phyloP scores from a whole-genome alignment of 2,329 filamentous ascomycete species.

The Scedosporium boydii region DNA sequence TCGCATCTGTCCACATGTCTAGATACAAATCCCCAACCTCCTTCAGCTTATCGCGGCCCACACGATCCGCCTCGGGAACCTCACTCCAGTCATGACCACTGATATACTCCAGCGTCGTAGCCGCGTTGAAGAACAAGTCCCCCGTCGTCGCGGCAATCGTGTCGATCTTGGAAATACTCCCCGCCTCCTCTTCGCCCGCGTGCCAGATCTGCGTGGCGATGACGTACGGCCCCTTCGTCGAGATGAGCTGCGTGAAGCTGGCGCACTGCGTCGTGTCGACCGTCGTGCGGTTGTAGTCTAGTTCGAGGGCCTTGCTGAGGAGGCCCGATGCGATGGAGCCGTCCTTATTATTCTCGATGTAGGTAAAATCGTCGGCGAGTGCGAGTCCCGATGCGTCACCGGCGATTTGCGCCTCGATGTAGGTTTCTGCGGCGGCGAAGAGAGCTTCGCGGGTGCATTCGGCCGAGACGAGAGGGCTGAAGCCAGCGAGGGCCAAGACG shows the following conservation, averaged over 20 bases:
- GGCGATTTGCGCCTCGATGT: slow-evolving; percentile 4
- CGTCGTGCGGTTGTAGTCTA: slow-evolving; percentile 5
- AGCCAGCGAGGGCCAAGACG: not conserved
- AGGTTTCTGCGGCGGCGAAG: slow-evolving; percentile 6
- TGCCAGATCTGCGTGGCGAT: slow-evolving; percentile 6
- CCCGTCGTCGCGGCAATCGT: slow-evolving; percentile 4
- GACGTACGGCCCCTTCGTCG: slow-evolving; percentile 1
- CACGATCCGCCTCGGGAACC: slow-evolving; percentile 3
- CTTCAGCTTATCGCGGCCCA: slow-evolving; percentile 5
- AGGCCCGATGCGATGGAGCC: not conserved
- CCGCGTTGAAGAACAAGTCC: slow-evolving; percentile 6
- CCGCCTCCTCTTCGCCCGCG: not conserved
- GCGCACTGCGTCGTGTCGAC: slow-evolving; percentile 6
- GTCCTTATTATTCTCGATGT: slow-evolving; percentile 3
- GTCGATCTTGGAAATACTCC: slow-evolving; percentile 2
- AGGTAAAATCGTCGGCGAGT: not conserved
- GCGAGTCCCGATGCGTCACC: not conserved
- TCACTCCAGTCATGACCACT: slow-evolving; percentile 3
- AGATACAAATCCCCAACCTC: slow-evolving; percentile 1
- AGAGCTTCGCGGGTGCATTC: slow-evolving; percentile 5
- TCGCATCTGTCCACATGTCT: slow-evolving; percentile 7
- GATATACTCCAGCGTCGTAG: not conserved
- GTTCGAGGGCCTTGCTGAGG: not conserved
- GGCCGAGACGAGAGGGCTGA: not conserved
- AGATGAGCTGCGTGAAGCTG: slow-evolving; percentile 6